Evolutionary conservation across 768 basidiomycete genomes (phyloP).

Genomic region (Leucosporidium yakuticum): DNA sequence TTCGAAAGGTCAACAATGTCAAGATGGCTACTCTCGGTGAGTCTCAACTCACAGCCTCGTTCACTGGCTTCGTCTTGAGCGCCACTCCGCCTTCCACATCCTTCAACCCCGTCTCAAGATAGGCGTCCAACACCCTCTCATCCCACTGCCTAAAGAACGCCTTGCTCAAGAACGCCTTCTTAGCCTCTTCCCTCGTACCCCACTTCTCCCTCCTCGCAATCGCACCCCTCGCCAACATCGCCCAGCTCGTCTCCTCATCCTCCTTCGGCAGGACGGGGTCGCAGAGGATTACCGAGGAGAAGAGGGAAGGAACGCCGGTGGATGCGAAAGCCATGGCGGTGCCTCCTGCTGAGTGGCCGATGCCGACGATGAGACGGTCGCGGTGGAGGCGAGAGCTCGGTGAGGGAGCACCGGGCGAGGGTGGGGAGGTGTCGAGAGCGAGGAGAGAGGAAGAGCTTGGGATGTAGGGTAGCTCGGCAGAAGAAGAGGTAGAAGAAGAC

Average conservation of each 20-base stretch:
- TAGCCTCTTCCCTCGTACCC: constrained; percentile 64
- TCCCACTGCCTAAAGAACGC: constrained; percentile 58
- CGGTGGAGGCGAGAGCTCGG: constrained; percentile 18
- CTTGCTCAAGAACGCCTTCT: constrained; percentile 48
- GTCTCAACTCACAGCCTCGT: constrained; percentile 32
- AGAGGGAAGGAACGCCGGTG: constrained; percentile 53
- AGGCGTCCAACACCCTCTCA: constrained; percentile 23
- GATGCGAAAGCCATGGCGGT: constrained; percentile 58
- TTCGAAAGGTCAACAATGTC: background rate
- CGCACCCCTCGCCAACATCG: constrained; percentile 46
- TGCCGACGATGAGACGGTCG: constrained; percentile 49
- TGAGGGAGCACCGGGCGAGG: background rate
- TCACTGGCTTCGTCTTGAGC: constrained; percentile 28
- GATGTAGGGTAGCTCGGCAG: constrained; percentile 19
- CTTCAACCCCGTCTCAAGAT: constrained; percentile 29
- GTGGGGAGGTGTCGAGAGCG: constrained; percentile 31
- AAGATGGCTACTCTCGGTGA: too few species aligned
- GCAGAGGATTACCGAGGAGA: constrained; percentile 64
- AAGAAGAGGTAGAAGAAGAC: background rate
- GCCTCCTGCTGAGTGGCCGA: constrained; percentile 84
- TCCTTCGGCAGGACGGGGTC: constrained; percentile 64
- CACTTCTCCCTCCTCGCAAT: constrained; percentile 59
- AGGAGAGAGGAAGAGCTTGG: constrained; percentile 45
- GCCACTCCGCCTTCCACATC: constrained; percentile 18
- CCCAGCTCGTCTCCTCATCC: background rate